Percentiles rank a stretch among this genome's conserved stretches.
These are phyloP conservation scores for Zychaea mexicana DNA, from an alignment of 371 early-diverging fungal genomes.

Conservation along the genomic window DNA sequence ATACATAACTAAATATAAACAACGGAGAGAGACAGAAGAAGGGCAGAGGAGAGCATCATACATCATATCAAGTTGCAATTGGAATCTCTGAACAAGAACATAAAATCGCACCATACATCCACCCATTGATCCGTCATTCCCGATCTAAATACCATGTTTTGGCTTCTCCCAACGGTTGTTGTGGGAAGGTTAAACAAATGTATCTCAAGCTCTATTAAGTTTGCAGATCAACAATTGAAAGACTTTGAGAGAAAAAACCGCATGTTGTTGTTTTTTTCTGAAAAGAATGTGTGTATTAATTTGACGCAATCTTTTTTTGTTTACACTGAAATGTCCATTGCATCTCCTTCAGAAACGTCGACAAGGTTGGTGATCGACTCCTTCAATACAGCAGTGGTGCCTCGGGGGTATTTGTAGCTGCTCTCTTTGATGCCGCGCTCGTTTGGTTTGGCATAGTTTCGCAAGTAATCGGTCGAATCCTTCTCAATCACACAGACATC, in stretches of 20 bases:
- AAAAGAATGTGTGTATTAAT: neutral
- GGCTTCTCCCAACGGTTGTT: too few species aligned
- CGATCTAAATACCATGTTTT: too few species aligned
- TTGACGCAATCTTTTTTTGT: neutral
- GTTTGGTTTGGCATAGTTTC: conserved; percentile 89
- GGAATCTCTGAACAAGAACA: neutral
- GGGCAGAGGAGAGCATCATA: neutral
- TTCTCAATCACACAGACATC: conserved; percentile 94
- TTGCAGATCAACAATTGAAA: too few species aligned
- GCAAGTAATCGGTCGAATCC: conserved; percentile 77
- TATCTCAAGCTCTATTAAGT: too few species aligned
- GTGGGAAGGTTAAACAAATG: too few species aligned
- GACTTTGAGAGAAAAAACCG: neutral
- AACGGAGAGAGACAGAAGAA: neutral
- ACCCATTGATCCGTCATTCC: too few species aligned
- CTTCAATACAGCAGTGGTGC: conserved; percentile 54
- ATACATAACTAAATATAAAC: neutral
- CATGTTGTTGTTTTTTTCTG: neutral
- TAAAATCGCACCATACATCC: neutral
- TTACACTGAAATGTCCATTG: conserved; percentile 53
- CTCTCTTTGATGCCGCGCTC: conserved; percentile 86
- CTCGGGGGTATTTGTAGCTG: conserved; percentile 65
- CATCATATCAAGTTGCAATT: conserved; percentile 1
- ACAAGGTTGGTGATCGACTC: conserved; percentile 42
- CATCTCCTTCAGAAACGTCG: conserved; percentile 46